Conservation (phyloP, 345 rosid genomes). For the Durio zibethinus region DNA sequence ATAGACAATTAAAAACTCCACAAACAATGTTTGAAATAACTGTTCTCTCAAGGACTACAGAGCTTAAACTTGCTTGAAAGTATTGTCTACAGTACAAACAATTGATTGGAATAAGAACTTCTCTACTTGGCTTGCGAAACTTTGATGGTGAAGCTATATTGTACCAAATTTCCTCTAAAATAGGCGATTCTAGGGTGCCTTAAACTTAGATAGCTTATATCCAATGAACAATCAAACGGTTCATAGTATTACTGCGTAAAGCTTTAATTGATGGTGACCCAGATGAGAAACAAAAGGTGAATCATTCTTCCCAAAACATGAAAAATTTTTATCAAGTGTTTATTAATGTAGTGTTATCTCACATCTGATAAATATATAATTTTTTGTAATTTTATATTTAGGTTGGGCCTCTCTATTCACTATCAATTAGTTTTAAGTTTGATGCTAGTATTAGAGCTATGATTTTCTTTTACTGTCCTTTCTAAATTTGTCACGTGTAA, state of each 20-base stretch:
- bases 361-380: too few relatives aligned
- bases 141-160: constrained; percentile 18
- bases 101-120: constrained; percentile 41
- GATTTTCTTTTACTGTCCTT: too few relatives aligned
- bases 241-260: constrained; percentile 45
- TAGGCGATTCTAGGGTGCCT: too few relatives aligned
- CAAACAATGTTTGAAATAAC: constrained; percentile 38
- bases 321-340: background rate
- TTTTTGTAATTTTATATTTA: too few relatives aligned
- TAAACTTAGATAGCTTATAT: constrained; percentile 33
- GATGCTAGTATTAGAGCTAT: too few relatives aligned
- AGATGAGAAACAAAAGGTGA: constrained; percentile 28
- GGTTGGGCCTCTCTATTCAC: too few relatives aligned
- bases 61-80: constrained; percentile 32
- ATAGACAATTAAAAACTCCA: constrained; percentile 41
- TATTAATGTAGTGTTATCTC: too few relatives aligned
- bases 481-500: too few relatives aligned
- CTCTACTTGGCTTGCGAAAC: constrained; percentile 35
- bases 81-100: constrained; percentile 41
- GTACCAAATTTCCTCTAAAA: constrained; percentile 26
- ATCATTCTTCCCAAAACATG: constrained; percentile 20
- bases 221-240: constrained; percentile 27
- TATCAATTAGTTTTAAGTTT: too few relatives aligned
- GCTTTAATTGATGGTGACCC: constrained; percentile 11
- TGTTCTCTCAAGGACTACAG: constrained; percentile 21